Evolutionary conservation across 345 rosid genomes (phyloP), one percentile per base, ranked within the genome.

Genomic region (Citrus cavaleriei): DNA sequence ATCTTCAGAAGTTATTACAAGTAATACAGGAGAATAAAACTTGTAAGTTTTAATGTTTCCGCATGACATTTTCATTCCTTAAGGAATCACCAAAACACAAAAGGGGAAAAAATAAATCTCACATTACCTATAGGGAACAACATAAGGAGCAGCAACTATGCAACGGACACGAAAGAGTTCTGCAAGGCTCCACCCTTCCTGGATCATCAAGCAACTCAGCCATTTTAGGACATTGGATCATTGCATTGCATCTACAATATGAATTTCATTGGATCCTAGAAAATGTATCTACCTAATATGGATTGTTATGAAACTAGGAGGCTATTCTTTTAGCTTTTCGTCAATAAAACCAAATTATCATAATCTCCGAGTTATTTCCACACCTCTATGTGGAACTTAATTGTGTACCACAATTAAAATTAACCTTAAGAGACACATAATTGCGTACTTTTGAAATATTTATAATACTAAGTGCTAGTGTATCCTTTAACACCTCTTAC

Each of bases 181-280:
- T 21, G 95, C 98, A 68, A 95, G 92, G 89, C 90, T 91, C 98
- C 98, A 95, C 40, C 98, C 98, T 89, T 95, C 98, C 98, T 93
- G 83, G 28, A 80, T 59, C 76, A 83, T 30, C 61, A 81, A 4
- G 32, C 68, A 76, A 63, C 64, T 54, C 58, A 79, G 80, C 61
- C 9, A 2, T 49, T 60, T 68, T 25, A 77, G 65, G 27, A 64
- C 32, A 70, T 68, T 27, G 21, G 55, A 55, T 62, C 30, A 62
- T 34, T 49, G 14, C 2, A 3, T 46, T 13, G 51, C 51, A 13
- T 46, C 5, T 46, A 46, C 4, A 46, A 46, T 46, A 46, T 46
- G 51, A 13, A 46, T 46, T 46, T 46, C 40, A 65, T 73, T 18
- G 21, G 40, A 63, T 62, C 30, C 57, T 25, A 37, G 14, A 38